Evolutionary conservation across 192 early-diverging fungal genomes (phyloP).

Genomic region (Coemansia sp.): DNA sequence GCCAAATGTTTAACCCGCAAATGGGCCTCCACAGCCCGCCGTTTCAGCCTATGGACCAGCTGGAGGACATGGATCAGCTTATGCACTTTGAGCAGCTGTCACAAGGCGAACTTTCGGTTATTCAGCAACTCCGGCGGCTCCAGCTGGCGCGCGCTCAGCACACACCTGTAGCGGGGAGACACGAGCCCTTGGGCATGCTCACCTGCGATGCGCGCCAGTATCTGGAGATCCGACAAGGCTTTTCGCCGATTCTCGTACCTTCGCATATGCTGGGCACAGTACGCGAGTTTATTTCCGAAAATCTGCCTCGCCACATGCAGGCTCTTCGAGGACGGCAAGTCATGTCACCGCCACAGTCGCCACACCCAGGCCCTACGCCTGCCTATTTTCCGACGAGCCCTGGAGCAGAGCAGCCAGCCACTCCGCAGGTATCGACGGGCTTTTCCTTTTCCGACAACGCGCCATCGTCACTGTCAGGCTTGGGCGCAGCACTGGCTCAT

Average conservation of each 20-base stretch:
- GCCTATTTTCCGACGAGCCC: conserved; percentile 9
- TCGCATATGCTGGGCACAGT: conserved; percentile 18
- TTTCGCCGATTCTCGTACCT: conserved; percentile 40
- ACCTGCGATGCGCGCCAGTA: conserved; percentile 23
- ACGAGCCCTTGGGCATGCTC: conserved; percentile 23
- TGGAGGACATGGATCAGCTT: conserved; percentile 4
- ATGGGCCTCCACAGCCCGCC: conserved; percentile 1
- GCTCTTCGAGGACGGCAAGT: neutral
- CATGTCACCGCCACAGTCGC: conserved; percentile 26
- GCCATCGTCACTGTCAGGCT: neutral
- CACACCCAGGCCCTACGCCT: neutral
- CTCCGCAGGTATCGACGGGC: neutral
- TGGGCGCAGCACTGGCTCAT: conserved; percentile 3
- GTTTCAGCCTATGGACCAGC: neutral
- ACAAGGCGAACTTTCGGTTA: conserved; percentile 18
- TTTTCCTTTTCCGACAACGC: conserved; percentile 4
- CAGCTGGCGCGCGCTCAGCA: conserved; percentile 21
- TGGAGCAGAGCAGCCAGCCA: neutral
- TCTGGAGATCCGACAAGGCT: conserved; percentile 36
- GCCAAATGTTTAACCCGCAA: neutral
- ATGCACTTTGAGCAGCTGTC: conserved; percentile 18
- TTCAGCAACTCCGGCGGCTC: conserved; percentile 30
- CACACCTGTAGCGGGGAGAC: neutral
- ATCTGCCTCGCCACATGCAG: conserved; percentile 25
- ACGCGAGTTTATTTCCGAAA: conserved; percentile 22